Evolutionary conservation across 495 filamentous ascomycete genomes (phyloP), one percentile per base, ranked within the genome.

Genomic region (Neurospora hispaniola): DNA sequence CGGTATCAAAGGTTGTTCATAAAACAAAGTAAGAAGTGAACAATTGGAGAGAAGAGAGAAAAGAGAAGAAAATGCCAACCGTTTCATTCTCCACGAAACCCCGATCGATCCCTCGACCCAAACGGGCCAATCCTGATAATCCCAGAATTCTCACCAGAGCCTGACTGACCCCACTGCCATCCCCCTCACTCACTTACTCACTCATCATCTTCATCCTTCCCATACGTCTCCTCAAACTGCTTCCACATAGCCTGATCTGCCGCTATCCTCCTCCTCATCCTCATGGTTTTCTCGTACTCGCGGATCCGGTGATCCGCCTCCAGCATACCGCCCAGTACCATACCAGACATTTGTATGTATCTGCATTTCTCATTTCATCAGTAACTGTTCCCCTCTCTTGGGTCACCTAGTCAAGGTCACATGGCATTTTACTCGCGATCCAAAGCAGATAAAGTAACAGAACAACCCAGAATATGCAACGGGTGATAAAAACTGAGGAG

Each of bases 261-360:
- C 74, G 86, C 83, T 69, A 89, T 75, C 75, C 89, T 85, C 75
- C 90, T 88, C 69, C 90, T 86, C 76, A 90, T 86, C 77, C 93
- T 87, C 72, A 90, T 79, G 46, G 81, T 77, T 75, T 85, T 81
- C 84, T 91, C 85, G 76, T 93, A 95, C 42, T 89, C 86, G 40
- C 89, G 87, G 69, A 96, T 85, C 59, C 92, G 84, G 71, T 84
- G 84, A 82, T 97, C 94, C 1, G 93, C 93, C 85, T 93, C 93
- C 42, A 97, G 85, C 86, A 91, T 93, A 69, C 90, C 89, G 10
- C 94, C 94, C 42, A 96, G 75, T 16, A 92, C 94, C 94, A 97
- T 96, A 71, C 87, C 89, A 27, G 91, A 93, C 84, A 97, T 92
- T 79, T 97, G 94, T 39, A 97, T 82, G 76, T 93, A 96, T 69